Evolutionary conservation across 768 basidiomycete genomes (phyloP).

Genomic region (Collybia sordida): DNA sequence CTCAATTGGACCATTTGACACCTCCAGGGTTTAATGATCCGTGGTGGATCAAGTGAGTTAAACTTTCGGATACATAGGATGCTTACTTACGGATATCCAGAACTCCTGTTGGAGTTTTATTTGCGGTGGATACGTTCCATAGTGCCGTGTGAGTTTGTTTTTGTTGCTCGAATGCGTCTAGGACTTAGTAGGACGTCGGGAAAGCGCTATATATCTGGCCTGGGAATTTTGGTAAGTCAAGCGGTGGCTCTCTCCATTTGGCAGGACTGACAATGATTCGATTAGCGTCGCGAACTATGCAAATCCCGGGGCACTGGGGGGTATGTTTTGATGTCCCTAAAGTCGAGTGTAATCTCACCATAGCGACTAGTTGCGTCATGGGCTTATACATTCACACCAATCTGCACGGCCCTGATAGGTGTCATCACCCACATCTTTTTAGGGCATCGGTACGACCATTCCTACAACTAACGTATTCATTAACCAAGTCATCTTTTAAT

Average conservation of each 20-base stretch:
- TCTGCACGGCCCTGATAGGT: constrained; percentile 32
- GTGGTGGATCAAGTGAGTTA: constrained; percentile 21
- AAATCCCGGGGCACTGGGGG: constrained; percentile 8
- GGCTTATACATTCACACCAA: constrained; percentile 34
- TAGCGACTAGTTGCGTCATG: constrained; percentile 25
- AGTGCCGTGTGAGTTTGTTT: constrained; percentile 15
- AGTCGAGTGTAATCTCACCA: not conserved
- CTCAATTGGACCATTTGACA: not conserved
- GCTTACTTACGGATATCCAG: constrained; percentile 13
- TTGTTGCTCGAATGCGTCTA: not conserved
- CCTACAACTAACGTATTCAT: not conserved
- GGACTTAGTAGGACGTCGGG: not conserved
- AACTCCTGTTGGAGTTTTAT: constrained; percentile 19
- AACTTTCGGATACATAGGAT: not conserved
- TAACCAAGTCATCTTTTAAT: constrained; percentile 16
- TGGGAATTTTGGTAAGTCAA: constrained; percentile 22
- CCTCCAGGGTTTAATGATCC: constrained; percentile 26
- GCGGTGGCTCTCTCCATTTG: not conserved
- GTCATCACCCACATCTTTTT: constrained; percentile 36
- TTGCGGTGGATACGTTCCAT: constrained; percentile 29
- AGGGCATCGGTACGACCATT: constrained; percentile 22
- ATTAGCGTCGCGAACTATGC: constrained; percentile 17
- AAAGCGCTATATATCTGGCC: constrained; percentile 24
- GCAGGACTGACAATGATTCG: not conserved
- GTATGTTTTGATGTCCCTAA: constrained; percentile 5